Conservation (phyloP, 768 basidiomycete species). For the Crassisporium funariophilum region DNA sequence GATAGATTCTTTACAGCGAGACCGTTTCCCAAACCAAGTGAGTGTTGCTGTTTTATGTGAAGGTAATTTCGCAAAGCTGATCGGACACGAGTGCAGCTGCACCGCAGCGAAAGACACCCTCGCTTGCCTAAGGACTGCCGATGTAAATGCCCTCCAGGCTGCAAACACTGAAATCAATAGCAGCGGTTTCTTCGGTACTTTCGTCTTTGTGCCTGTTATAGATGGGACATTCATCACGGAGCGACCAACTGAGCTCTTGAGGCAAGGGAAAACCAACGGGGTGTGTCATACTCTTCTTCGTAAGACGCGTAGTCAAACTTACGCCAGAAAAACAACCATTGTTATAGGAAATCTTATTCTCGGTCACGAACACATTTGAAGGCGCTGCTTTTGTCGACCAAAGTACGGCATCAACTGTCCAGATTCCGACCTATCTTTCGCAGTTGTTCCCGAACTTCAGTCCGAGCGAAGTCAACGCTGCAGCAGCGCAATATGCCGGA, state of each 20-base stretch:
- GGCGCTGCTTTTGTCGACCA: conserved; percentile 42
- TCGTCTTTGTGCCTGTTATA: conserved; percentile 45
- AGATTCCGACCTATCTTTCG: conserved; percentile 33
- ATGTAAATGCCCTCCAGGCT: conserved; percentile 31
- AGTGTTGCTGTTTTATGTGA: no score
- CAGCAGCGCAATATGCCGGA: conserved; percentile 30
- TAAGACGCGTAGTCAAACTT: no score
- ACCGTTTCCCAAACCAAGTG: conserved; percentile 7
- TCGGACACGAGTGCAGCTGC: conserved; percentile 32
- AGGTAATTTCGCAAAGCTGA: not conserved
- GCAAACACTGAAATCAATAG: conserved; percentile 34
- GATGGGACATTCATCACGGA: conserved; percentile 49
- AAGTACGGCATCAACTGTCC: conserved; percentile 26
- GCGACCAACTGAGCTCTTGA: conserved; percentile 40
- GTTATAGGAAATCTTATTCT: conserved; percentile 33
- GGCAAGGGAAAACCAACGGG: conserved; percentile 38
- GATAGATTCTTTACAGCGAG: conserved; percentile 24
- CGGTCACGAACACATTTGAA: conserved; percentile 42
- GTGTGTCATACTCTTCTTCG: conserved; percentile 32
- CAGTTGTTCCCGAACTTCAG: conserved; percentile 44
- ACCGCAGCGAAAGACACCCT: conserved; percentile 32
- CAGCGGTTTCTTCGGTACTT: conserved; percentile 41
- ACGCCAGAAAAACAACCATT: not conserved
- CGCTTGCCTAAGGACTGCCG: conserved; percentile 40
- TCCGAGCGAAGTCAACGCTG: conserved; percentile 25